Percentiles rank a stretch among this genome's conserved stretches.
phyloP scores from a whole-genome alignment of 495 filamentous ascomycete genomes.

The Glarea lozoyensis region DNA sequence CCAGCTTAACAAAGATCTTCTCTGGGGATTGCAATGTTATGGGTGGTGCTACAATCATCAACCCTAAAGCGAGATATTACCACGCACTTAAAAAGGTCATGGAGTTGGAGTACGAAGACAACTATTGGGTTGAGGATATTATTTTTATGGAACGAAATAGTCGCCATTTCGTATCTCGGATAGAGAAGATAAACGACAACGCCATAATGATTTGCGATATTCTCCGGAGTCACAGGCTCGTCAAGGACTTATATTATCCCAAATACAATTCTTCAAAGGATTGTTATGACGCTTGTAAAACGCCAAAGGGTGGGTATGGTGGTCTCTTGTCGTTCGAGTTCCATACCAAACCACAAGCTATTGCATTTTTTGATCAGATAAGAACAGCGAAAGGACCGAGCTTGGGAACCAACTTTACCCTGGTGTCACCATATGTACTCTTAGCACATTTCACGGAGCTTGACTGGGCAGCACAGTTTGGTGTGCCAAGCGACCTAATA shows the following conservation, averaged over 20 bases:
- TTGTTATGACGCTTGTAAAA: slow-evolving; percentile 72
- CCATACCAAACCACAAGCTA: slow-evolving; percentile 54
- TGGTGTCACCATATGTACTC: slow-evolving; percentile 81
- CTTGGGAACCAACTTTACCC: slow-evolving; percentile 92
- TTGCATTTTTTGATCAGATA: slow-evolving; percentile 76
- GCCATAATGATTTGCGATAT: slow-evolving; percentile 74
- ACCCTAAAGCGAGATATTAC: slow-evolving; percentile 72
- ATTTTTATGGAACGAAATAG: slow-evolving; percentile 96
- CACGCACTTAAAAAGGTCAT: slow-evolving; percentile 51
- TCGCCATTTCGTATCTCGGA: slow-evolving; percentile 77
- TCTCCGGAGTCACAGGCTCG: slow-evolving; percentile 42
- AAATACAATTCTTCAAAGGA: slow-evolving; percentile 59
- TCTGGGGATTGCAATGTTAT: slow-evolving; percentile 97
- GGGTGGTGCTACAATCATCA: slow-evolving; percentile 84
- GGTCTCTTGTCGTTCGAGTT: slow-evolving; percentile 83
- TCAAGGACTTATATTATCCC: slow-evolving; percentile 83
- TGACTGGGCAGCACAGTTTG: slow-evolving; percentile 77
- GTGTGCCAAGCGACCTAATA: slow-evolving; percentile 68
- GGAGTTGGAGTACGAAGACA: slow-evolving; percentile 66
- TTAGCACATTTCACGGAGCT: slow-evolving; percentile 89
- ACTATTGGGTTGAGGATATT: slow-evolving; percentile 85
- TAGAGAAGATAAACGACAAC: slow-evolving; percentile 77
- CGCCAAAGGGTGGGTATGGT: slow-evolving; percentile 76
- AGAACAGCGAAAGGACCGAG: slow-evolving; percentile 91
- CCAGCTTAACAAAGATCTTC: slow-evolving; percentile 93